Evolutionary conservation across 306 rosid species (phyloP).

Genomic region (Quercus glauca): DNA sequence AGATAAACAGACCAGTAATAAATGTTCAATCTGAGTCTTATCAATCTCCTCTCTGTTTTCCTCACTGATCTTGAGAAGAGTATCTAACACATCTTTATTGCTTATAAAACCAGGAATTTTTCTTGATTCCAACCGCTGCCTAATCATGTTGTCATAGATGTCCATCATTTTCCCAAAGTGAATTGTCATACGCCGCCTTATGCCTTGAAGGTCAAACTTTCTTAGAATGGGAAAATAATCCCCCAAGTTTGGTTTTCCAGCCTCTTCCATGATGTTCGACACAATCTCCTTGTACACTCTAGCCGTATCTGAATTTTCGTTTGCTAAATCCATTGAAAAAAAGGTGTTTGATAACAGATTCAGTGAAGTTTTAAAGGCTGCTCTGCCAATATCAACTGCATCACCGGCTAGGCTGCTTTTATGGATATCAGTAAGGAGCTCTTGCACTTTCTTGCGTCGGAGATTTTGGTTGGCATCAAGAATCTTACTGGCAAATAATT

Average conservation of each 20-base stretch:
- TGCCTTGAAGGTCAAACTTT: conserved; percentile 42
- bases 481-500: too few species aligned
- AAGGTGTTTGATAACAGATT: too few species aligned
- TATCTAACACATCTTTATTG: conserved; percentile 35
- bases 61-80: conserved; percentile 32
- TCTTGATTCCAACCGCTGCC: conserved; percentile 26
- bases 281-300: conserved; percentile 32
- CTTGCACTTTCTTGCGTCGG: too few species aligned
- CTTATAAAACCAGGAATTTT: neutral
- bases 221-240: conserved; percentile 42
- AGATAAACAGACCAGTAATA: conserved; percentile 23
- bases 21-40: conserved; percentile 17
- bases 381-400: too few species aligned
- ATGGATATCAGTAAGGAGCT: too few species aligned
- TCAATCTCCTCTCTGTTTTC: conserved; percentile 31
- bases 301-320: conserved; percentile 22
- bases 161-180: conserved; percentile 15
- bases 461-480: too few species aligned
- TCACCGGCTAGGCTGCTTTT: too few species aligned
- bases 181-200: neutral
- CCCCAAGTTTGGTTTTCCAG: conserved; percentile 38
- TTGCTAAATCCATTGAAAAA: too few species aligned
- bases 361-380: too few species aligned
- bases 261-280: conserved; percentile 26
- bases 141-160: conserved; percentile 10